These are phyloP conservation scores for Tetracladium setigerum DNA, from an alignment of 495 filamentous ascomycete species.

Conservation along the genomic window DNA sequence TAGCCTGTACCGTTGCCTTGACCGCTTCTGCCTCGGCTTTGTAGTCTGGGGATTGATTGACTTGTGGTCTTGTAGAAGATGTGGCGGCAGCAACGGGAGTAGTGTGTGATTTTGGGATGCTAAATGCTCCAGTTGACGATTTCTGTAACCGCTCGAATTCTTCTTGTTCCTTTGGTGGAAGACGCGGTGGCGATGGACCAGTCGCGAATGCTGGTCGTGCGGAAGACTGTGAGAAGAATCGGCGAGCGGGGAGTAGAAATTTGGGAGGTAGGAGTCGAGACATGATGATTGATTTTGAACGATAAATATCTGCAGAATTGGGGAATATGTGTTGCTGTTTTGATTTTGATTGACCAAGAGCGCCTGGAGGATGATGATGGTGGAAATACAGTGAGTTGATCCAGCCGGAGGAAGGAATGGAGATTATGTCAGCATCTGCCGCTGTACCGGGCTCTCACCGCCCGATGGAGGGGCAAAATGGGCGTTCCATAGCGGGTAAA, in stretches of 20 bases:
- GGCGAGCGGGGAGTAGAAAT: constrained; percentile 30
- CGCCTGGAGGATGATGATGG: too few species aligned
- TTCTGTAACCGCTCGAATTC: constrained; percentile 83
- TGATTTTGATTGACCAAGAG: too few species aligned
- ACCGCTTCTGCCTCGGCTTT: constrained; percentile 20
- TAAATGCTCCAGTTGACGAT: constrained; percentile 66
- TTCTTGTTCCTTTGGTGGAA: constrained; percentile 83
- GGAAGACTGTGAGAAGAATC: constrained; percentile 21
- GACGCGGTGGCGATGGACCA: constrained; percentile 69
- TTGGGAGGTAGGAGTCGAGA: constrained; percentile 18
- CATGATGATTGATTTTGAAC: constrained; percentile 2
- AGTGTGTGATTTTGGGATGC: constrained; percentile 41
- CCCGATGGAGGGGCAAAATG: not conserved
- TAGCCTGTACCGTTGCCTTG: constrained; percentile 36
- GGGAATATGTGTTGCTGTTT: too few species aligned
- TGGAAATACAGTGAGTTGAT: not conserved
- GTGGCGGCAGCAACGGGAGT: not conserved
- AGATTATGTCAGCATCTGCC: too few species aligned
- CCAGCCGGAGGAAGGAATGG: too few species aligned
- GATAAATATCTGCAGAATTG: too few species aligned
- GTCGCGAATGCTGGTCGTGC: constrained; percentile 19
- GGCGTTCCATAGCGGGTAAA: not conserved
- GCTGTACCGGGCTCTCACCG: not conserved
- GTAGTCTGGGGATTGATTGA: constrained; percentile 38
- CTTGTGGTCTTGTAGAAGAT: constrained; percentile 12